These are phyloP conservation scores for Symbiodinium natans DNA, from an alignment of 73 alveolate species.

Conservation along the genomic window DNA sequence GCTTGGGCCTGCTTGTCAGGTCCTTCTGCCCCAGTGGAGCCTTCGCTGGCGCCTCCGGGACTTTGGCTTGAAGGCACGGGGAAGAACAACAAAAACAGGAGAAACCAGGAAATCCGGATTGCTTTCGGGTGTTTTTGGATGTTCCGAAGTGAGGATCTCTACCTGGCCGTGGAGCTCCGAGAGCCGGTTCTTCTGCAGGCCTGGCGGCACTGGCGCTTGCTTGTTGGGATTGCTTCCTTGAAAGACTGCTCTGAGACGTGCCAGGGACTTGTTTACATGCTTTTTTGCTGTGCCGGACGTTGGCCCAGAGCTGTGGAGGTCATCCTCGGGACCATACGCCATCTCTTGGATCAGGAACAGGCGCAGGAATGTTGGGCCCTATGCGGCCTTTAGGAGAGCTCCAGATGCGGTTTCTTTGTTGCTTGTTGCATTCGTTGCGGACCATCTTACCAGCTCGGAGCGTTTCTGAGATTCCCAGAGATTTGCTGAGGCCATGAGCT, in stretches of 20 bases:
- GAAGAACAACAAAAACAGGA: too few relatives aligned
- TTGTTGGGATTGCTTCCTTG: too few relatives aligned
- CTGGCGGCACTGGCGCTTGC: not conserved
- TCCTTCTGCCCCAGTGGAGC: slow-evolving; percentile 54
- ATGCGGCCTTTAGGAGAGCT: not conserved
- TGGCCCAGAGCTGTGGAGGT: slow-evolving; percentile 19
- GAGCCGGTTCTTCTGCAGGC: slow-evolving; percentile 81
- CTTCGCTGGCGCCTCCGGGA: slow-evolving; percentile 79
- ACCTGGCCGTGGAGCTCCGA: slow-evolving; percentile 60
- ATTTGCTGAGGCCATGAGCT: slow-evolving; percentile 51
- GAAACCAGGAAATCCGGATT: too few relatives aligned
- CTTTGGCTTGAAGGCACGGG: slow-evolving; percentile 44
- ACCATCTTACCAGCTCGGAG: not conserved
- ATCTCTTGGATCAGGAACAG: slow-evolving; percentile 66
- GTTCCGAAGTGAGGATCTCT: slow-evolving; percentile 79
- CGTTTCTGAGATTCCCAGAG: too few relatives aligned
- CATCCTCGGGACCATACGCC: slow-evolving; percentile 71
- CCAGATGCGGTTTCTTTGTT: not conserved
- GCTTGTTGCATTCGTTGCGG: too few relatives aligned
- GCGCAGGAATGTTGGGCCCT: slow-evolving; percentile 47
- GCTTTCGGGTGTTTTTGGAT: too few relatives aligned
- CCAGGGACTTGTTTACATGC: too few relatives aligned
- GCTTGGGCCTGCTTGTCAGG: too few relatives aligned
- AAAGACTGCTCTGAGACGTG: too few relatives aligned
- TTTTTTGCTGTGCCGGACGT: too few relatives aligned